These are phyloP conservation scores for Symbiodinium pilosum DNA, from an alignment of 73 alveolate species.

Conservation along the genomic window DNA sequence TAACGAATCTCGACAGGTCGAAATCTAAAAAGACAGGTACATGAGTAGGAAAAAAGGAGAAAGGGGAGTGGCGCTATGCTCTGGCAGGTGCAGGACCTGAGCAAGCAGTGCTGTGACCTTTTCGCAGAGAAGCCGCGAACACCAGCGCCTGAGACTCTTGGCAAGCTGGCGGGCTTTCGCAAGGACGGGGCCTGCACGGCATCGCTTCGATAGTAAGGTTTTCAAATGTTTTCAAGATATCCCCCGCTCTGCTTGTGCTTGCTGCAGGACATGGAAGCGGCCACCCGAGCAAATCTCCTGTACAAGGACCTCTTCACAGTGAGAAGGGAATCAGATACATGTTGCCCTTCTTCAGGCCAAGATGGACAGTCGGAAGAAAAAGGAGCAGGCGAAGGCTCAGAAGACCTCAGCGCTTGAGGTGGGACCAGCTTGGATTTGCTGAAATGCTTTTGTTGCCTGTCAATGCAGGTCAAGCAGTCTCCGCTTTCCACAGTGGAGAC, in stretches of 20 bases:
- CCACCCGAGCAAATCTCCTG: constrained; percentile 26
- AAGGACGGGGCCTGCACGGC: constrained; percentile 71
- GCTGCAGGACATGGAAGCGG: constrained; percentile 68
- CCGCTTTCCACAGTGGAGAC: too few species aligned
- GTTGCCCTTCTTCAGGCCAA: neutral
- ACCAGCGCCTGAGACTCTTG: constrained; percentile 53
- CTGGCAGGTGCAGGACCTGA: constrained; percentile 41
- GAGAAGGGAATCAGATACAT: too few species aligned
- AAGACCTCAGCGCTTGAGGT: constrained; percentile 21
- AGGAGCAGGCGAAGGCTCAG: neutral
- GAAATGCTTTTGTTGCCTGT: too few species aligned
- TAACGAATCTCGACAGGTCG: too few species aligned
- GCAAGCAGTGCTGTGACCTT: constrained; percentile 57
- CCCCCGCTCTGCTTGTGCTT: neutral
- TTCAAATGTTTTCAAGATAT: too few species aligned
- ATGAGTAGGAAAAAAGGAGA: too few species aligned
- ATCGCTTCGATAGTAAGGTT: too few species aligned
- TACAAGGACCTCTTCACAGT: neutral
- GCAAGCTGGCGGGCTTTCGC: constrained; percentile 77
- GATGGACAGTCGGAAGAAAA: neutral
- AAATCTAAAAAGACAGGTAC: too few species aligned
- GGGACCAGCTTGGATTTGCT: too few species aligned
- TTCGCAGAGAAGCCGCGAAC: constrained; percentile 82
- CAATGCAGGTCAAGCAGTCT: too few species aligned
- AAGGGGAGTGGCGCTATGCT: neutral